phyloP scores from a whole-genome alignment of 2,329 filamentous ascomycete species.

The Domatiomyces globalis region DNA sequence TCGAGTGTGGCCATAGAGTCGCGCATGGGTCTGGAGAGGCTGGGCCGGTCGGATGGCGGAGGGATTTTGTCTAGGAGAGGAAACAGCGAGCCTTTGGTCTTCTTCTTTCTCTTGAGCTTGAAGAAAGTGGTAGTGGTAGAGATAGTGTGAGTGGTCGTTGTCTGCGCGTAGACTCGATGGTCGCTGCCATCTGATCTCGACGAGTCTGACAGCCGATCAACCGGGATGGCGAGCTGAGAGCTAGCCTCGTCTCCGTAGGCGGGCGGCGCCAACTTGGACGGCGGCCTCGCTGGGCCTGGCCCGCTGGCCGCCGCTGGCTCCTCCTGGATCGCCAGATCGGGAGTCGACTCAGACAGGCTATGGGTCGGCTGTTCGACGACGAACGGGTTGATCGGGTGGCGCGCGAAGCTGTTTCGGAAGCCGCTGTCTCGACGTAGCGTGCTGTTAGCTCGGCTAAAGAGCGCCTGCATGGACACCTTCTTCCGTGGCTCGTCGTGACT shows the following conservation, averaged over 20 bases:
- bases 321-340: constrained; percentile 10
- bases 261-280: constrained; percentile 34
- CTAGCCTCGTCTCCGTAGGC: constrained; percentile 48
- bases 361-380: background rate
- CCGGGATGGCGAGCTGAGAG: constrained; percentile 49
- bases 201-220: constrained; percentile 63
- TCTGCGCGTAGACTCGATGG: constrained; percentile 48
- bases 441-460: constrained; percentile 7
- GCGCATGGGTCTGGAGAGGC: constrained; percentile 26
- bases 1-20: constrained; percentile 26
- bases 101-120: constrained; percentile 55
- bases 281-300: constrained; percentile 6
- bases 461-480: constrained; percentile 16
- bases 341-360: constrained; percentile 12
- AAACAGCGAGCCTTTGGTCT: constrained; percentile 65
- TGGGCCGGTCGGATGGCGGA: constrained; percentile 28
- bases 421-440: constrained; percentile 5
- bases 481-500: constrained; percentile 36
- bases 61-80: constrained; percentile 67
- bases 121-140: constrained; percentile 63
- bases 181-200: constrained; percentile 76
- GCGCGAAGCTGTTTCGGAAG: background rate
- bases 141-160: constrained; percentile 49
- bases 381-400: background rate
- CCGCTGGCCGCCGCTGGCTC: constrained; percentile 9